Evolutionary conservation across 2,329 filamentous ascomycete genomes (phyloP).

Genomic region (Coniosporium tulheliwenetii): DNA sequence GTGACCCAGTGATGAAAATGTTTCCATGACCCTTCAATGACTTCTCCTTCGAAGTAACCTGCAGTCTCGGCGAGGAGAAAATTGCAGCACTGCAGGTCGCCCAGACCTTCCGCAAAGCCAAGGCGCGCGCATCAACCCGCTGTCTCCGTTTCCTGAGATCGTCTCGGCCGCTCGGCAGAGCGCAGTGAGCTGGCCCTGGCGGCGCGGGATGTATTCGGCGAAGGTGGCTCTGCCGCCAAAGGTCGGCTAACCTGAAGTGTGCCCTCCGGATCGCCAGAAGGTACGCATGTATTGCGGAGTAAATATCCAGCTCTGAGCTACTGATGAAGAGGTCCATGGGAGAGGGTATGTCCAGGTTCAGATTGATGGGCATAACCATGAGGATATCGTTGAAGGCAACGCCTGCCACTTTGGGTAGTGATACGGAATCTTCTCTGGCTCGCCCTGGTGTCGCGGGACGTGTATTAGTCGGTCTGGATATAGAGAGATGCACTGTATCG

Average conservation of each 20-base stretch:
- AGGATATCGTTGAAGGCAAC: constrained; percentile 64
- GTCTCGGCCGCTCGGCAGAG: constrained; percentile 41
- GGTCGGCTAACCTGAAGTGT: constrained; percentile 65
- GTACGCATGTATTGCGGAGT: constrained; percentile 77
- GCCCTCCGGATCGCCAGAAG: constrained; percentile 72
- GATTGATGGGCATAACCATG: constrained; percentile 56
- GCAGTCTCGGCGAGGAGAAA: constrained; percentile 83
- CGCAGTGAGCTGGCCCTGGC: constrained; percentile 46
- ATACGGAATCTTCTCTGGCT: constrained; percentile 15
- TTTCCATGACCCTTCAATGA: constrained; percentile 67
- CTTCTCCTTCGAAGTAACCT: constrained; percentile 77
- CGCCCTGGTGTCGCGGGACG: constrained; percentile 24
- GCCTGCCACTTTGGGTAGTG: constrained; percentile 23
- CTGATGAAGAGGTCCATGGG: constrained; percentile 82
- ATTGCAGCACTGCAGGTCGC: constrained; percentile 75
- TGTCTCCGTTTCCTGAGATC: constrained; percentile 46
- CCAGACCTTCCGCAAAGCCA: constrained; percentile 70
- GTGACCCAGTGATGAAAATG: constrained; percentile 63
- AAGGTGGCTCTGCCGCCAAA: constrained; percentile 75
- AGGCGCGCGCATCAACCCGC: constrained; percentile 46
- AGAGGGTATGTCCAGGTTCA: constrained; percentile 58
- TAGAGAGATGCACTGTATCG: constrained; percentile 53
- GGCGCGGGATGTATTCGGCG: constrained; percentile 64
- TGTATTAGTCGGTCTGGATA: constrained; percentile 30
- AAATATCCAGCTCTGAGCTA: constrained; percentile 57